A percentile compares a stretch with the other conserved stretches of the same genome.
phyloP scores from a whole-genome alignment of 2,329 filamentous ascomycete species.

The Coccinonectria pachysandricola region DNA sequence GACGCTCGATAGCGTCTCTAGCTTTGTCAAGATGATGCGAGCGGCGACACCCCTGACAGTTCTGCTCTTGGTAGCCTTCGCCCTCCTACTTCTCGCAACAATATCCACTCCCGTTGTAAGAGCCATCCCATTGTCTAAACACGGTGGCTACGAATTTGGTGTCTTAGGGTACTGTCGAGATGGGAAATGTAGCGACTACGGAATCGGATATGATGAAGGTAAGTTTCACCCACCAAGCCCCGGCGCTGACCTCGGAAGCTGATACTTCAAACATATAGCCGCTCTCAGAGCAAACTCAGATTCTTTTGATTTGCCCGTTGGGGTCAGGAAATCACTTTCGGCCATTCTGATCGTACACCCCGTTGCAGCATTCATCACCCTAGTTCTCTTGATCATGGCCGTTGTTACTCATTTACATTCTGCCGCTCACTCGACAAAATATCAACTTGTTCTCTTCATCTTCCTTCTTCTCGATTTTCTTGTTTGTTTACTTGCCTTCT shows the following conservation, averaged over 20 bases:
- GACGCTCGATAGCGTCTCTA: too few relatives aligned
- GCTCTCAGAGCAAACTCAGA: slow-evolving; percentile 14
- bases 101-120: slow-evolving; percentile 87
- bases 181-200: slow-evolving; percentile 56
- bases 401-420: slow-evolving; percentile 75
- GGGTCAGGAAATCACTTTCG: slow-evolving; percentile 57
- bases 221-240: slow-evolving; percentile 25
- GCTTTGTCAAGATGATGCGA: slow-evolving; percentile 69
- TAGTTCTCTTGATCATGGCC: slow-evolving; percentile 75
- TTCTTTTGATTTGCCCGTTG: slow-evolving; percentile 46
- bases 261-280: too few relatives aligned
- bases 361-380: slow-evolving; percentile 73
- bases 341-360: slow-evolving; percentile 88
- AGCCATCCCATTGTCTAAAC: slow-evolving; percentile 72
- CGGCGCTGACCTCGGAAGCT: too few relatives aligned
- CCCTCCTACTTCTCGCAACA: slow-evolving; percentile 71
- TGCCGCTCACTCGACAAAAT: slow-evolving; percentile 81
- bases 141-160: slow-evolving; percentile 69
- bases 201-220: slow-evolving; percentile 83
- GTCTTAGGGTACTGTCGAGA: slow-evolving; percentile 81
- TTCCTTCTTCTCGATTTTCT: slow-evolving; percentile 78
- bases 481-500: slow-evolving; percentile 73
- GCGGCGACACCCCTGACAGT: slow-evolving; percentile 86
- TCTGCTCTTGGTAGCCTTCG: slow-evolving; percentile 77
- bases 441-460: slow-evolving; percentile 75